Conservation (phyloP, 345 rosid species). For the Citropsis articulata region DNA sequence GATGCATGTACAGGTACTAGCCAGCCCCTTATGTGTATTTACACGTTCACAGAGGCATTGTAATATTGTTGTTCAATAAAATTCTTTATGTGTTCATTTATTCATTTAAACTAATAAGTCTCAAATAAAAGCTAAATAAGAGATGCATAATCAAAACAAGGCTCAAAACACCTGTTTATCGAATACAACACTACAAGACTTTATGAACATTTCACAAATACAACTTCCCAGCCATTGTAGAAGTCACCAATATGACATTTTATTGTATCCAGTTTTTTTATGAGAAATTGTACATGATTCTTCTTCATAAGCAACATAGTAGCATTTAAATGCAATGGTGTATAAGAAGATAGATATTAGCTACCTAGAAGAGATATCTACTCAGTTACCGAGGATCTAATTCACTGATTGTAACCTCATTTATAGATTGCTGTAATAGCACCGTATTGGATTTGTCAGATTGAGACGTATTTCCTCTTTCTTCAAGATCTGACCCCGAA, state of each 20-base stretch:
- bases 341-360: background rate
- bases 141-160: background rate
- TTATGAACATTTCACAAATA: too few species aligned
- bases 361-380: background rate
- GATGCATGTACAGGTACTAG: too few species aligned
- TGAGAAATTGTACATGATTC: background rate
- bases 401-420: slow-evolving; percentile 36
- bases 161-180: background rate
- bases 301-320: background rate
- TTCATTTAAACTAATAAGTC: background rate
- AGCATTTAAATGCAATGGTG: background rate
- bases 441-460: background rate
- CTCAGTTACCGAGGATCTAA: slow-evolving; percentile 28
- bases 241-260: background rate
- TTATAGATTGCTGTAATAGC: slow-evolving; percentile 27
- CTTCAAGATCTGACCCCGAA: slow-evolving; percentile 3
- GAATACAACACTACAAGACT: background rate
- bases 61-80: too few species aligned
- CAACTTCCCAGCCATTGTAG: background rate
- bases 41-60: too few species aligned
- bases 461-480: slow-evolving; percentile 1
- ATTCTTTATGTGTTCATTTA: too few species aligned
- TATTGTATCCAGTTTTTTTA: background rate
- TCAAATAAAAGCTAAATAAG: background rate
- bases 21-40: too few species aligned